phyloP scores from a whole-genome alignment of 2,329 filamentous ascomycete genomes.

The Paecilomyces sp. region DNA sequence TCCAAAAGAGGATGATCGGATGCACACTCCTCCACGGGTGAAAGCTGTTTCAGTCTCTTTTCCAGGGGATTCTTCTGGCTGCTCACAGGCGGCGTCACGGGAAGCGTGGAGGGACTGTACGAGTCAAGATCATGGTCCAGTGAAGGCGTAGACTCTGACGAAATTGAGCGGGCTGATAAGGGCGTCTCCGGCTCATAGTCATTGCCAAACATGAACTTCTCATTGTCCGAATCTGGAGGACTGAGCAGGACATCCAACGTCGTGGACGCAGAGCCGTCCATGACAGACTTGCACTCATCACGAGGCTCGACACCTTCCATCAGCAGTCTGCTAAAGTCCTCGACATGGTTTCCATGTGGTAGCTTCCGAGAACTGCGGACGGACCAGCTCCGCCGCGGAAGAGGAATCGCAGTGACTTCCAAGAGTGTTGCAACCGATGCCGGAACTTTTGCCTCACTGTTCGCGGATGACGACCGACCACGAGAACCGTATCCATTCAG shows the following conservation, averaged over 20 bases:
- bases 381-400: constrained; percentile 36
- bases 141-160: constrained; percentile 52
- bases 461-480: constrained; percentile 17
- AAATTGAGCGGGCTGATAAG: constrained; percentile 44
- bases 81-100: constrained; percentile 34
- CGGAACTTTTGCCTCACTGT: constrained; percentile 39
- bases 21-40: constrained; percentile 48
- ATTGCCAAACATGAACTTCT: constrained; percentile 32
- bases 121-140: constrained; percentile 45
- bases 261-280: constrained; percentile 35
- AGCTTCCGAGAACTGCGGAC: constrained; percentile 32
- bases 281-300: constrained; percentile 36
- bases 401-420: constrained; percentile 53
- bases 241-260: constrained; percentile 51
- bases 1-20: constrained; percentile 52
- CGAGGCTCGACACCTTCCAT: constrained; percentile 45
- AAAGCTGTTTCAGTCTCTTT: constrained; percentile 41
- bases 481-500: constrained; percentile 11
- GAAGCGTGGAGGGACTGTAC: constrained; percentile 38
- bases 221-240: constrained; percentile 42
- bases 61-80: constrained; percentile 30
- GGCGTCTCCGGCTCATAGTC: constrained; percentile 38
- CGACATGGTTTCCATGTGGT: constrained; percentile 34
- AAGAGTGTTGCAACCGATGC: constrained; percentile 52
- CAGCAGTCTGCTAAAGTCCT: constrained; percentile 50